Evolutionary conservation across 2,329 filamentous ascomycete genomes (phyloP), one percentile per base, ranked within the genome.

Genomic region (Cytospora paraplurivora): DNA sequence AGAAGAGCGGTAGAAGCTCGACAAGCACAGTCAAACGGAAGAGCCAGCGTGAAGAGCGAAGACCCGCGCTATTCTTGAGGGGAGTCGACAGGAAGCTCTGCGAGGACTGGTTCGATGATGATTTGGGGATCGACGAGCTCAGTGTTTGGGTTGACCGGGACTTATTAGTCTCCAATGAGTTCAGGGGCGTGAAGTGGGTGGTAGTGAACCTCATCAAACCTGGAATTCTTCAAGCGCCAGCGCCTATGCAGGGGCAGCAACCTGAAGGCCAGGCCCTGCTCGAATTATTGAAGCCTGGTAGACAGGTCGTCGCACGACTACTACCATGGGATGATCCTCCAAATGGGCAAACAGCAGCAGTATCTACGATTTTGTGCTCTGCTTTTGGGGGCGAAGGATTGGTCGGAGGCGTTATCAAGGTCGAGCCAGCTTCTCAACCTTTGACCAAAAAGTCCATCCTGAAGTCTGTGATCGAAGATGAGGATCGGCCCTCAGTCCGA

Each of bases 91-190:
- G 88, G 64, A 80, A 80, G 32, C 76, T 89, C 12, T 91, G 88
- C 60, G 78, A 80, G 55, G 88, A 93, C 60, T 95, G 88, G 85
- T 96, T 97, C 70, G 90, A 93, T 63, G 83, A 87, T n/a, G 85
- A 86, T 13, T 75, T 80, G 0, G 77, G 82, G 27, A 79, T 81
- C 21, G 77, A 82, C 21, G 82, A 85, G 12, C 80, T 97, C 54
- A 89, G 85, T 66, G 82, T 97, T 32, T 98, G 94, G 92, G 81
- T 97, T 7, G 93, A 97, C 72, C 84, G 87, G 37, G 92, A 97
- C 64, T 76, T 92, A 33, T 80, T 96, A 27, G 79, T 86, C 15
- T 85, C 86, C 7, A 90, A 89, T 69, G 86, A 89, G 12, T 83
- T 97, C 53, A 86, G 88, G 68, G 92, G 92, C 0, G 82, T 91